Evolutionary conservation across 495 filamentous ascomycete genomes (phyloP).

Genomic region (Bacidia gigantensis): DNA sequence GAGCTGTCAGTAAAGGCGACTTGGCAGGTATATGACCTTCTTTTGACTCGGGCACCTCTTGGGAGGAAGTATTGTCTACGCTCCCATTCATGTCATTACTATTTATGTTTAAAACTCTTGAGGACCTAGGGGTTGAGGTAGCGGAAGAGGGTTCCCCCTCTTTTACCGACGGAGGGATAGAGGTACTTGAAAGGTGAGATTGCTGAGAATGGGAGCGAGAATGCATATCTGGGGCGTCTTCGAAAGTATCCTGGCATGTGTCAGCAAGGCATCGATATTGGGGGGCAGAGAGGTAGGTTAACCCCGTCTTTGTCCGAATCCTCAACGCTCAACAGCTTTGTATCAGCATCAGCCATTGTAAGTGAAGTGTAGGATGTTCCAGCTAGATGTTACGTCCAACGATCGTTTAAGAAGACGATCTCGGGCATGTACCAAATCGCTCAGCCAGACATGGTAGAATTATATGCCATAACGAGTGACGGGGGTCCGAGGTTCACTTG

Average conservation of each 20-base stretch:
- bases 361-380: too few relatives aligned
- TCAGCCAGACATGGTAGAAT: too few relatives aligned
- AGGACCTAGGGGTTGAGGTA: constrained; percentile 13
- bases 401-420: too few relatives aligned
- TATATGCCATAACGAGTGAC: too few relatives aligned
- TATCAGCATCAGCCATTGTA: too few relatives aligned
- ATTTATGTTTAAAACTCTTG: constrained; percentile 21
- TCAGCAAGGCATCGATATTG: background rate
- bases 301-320: constrained; percentile 39
- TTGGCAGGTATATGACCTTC: constrained; percentile 25
- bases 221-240: constrained; percentile 54
- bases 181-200: constrained; percentile 27
- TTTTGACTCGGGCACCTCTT: constrained; percentile 21
- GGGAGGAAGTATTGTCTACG: constrained; percentile 1
- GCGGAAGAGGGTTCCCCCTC: constrained; percentile 30
- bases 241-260: constrained; percentile 53
- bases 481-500: too few relatives aligned
- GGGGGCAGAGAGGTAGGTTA: constrained; percentile 16
- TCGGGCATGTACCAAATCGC: too few relatives aligned
- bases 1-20: constrained; percentile 44
- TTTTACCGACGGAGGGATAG: constrained; percentile 37
- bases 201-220: constrained; percentile 23
- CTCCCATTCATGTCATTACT: too few relatives aligned
- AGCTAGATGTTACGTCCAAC: too few relatives aligned
- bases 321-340: constrained; percentile 25